phyloP scores from a whole-genome alignment of 805 yeast species.

The Kregervanrija delftensis region DNA sequence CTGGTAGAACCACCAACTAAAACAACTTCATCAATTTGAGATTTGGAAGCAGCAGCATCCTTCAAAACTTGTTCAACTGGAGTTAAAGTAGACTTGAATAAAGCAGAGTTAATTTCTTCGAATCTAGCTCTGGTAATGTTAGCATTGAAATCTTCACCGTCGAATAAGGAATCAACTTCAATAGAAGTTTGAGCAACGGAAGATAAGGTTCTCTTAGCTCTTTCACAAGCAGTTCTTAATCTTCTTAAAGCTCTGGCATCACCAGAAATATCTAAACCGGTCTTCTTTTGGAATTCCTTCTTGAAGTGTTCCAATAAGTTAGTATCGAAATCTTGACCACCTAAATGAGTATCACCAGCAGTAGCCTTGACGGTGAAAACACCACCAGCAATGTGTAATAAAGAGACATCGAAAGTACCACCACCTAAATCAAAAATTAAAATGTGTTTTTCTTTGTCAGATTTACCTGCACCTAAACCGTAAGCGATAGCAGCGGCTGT shows the following conservation, averaged over 20 bases:
- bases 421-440: constrained; percentile 96
- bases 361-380: constrained; percentile 96
- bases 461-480: constrained; percentile 90
- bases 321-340: constrained; percentile 99
- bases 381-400: constrained; percentile 90
- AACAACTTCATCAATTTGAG: constrained; percentile 88
- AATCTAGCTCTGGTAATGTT: constrained; percentile 96
- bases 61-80: constrained; percentile 94
- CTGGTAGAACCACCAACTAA: constrained; percentile 98
- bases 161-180: constrained; percentile 92
- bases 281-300: constrained; percentile 87
- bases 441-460: constrained; percentile 78
- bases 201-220: constrained; percentile 97
- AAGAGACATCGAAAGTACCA: constrained; percentile 97
- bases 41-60: constrained; percentile 82
- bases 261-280: constrained; percentile 80
- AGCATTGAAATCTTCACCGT: constrained; percentile 92
- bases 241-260: constrained; percentile 97
- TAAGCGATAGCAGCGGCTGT: constrained; percentile 99
- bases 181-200: constrained; percentile 94
- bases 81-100: constrained; percentile 88
- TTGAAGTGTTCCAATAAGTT: constrained; percentile 90
- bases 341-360: constrained; percentile 99
- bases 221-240: constrained; percentile 98
- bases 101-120: constrained; percentile 89